Percentiles rank a stretch among this genome's conserved stretches.
These are phyloP conservation scores for Hericium coralloides DNA, from an alignment of 768 basidiomycete genomes.

Conservation along the genomic window DNA sequence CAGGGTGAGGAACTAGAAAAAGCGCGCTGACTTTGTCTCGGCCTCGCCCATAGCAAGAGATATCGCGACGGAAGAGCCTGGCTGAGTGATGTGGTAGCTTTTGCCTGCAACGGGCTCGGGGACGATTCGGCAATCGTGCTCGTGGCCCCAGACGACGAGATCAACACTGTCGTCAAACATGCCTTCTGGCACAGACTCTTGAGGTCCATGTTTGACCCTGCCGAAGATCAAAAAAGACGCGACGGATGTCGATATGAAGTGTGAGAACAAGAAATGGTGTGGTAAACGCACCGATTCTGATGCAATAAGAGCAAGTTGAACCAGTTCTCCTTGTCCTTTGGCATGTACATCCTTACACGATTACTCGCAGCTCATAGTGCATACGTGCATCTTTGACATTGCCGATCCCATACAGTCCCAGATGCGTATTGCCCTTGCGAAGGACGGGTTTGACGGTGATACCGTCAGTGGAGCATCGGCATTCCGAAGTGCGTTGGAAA, in stretches of 20 bases:
- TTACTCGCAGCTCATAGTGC: slow-evolving; percentile 92
- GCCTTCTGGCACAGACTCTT: slow-evolving; percentile 90
- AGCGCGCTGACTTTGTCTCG: slow-evolving; percentile 63
- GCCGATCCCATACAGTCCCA: slow-evolving; percentile 94
- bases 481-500: slow-evolving; percentile 28
- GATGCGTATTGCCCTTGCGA: slow-evolving; percentile 73
- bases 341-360: slow-evolving; percentile 95
- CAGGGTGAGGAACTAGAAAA: neutral
- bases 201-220: slow-evolving; percentile 91
- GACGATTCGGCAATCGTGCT: slow-evolving; percentile 91
- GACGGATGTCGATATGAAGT: neutral
- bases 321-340: slow-evolving; percentile 83
- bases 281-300: slow-evolving; percentile 74
- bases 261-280: neutral
- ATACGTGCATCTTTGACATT: slow-evolving; percentile 95
- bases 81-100: slow-evolving; percentile 86
- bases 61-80: slow-evolving; percentile 92
- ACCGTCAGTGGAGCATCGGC: slow-evolving; percentile 66
- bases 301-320: slow-evolving; percentile 92
- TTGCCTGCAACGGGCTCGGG: slow-evolving; percentile 91
- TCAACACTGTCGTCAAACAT: slow-evolving; percentile 96
- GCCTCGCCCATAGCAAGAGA: slow-evolving; percentile 91
- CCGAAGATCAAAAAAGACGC: neutral
- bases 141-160: slow-evolving; percentile 96
- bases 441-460: slow-evolving; percentile 88